Percentiles rank a stretch among this genome's conserved stretches.
phyloP scores from a whole-genome alignment of 225 moss, liverwort and hornwort species.

The Thuidium tamariscinum region DNA sequence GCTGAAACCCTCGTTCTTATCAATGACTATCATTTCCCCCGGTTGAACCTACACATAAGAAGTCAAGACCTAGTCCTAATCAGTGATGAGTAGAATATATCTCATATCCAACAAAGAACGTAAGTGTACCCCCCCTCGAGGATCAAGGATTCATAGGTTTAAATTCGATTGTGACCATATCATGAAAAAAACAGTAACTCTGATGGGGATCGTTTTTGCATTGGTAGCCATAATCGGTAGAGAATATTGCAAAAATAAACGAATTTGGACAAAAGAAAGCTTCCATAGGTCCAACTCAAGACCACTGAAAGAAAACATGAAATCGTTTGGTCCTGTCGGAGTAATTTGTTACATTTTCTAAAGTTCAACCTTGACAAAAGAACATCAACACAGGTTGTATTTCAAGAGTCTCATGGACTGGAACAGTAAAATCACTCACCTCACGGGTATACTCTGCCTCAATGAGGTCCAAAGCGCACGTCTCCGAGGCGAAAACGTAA shows the following conservation, averaged over 20 bases:
- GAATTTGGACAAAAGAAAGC: background rate
- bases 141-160: background rate
- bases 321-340: background rate
- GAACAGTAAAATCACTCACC: conserved; percentile 8
- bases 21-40: conserved; percentile 84
- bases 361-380: background rate
- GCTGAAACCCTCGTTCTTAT: conserved; percentile 55
- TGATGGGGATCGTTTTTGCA: background rate
- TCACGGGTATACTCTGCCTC: conserved; percentile 73
- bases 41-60: conserved; percentile 39
- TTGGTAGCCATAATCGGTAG: background rate
- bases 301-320: background rate
- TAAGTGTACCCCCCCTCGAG: background rate
- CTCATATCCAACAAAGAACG: background rate
- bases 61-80: background rate
- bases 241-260: background rate
- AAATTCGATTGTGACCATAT: background rate
- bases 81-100: background rate
- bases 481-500: conserved; percentile 82
- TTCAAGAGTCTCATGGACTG: background rate
- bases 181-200: background rate
- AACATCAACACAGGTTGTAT: background rate
- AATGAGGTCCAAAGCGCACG: conserved; percentile 83
- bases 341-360: background rate
- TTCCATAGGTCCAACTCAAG: background rate